Evolutionary conservation across 306 rosid genomes (phyloP).

Genomic region (Vigna angularis): DNA sequence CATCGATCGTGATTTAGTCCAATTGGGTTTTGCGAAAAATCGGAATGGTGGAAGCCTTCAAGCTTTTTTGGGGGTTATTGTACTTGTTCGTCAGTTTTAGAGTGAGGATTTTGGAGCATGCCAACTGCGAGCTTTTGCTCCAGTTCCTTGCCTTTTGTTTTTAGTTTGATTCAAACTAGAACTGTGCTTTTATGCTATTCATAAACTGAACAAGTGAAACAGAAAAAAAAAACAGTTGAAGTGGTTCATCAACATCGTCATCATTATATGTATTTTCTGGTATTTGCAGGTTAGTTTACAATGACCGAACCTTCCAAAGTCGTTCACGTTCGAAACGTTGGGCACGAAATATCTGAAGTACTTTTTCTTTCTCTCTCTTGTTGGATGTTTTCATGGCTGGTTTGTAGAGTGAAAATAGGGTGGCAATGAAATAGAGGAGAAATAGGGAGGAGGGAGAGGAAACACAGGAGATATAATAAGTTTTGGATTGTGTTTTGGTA

Average conservation of each 20-base stretch:
- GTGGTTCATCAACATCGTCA: background rate
- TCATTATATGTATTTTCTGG: constrained; percentile 1
- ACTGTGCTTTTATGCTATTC: background rate
- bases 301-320: constrained; percentile 96
- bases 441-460: background rate
- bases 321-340: constrained; percentile 91
- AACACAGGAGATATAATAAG: background rate
- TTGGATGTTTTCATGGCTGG: constrained; percentile 3
- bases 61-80: background rate
- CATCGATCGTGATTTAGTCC: constrained; percentile 25
- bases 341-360: constrained; percentile 90
- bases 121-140: constrained; percentile 16
- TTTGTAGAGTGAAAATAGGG: background rate
- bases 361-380: constrained; percentile 31
- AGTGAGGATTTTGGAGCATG: constrained; percentile 29
- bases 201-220: background rate
- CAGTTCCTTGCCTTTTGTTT: constrained; percentile 20
- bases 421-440: background rate
- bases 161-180: constrained; percentile 15
- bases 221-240: background rate
- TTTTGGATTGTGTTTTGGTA: background rate
- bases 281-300: constrained; percentile 52
- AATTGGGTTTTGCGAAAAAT: constrained; percentile 30
- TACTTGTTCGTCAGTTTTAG: background rate
- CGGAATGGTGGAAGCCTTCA: background rate